Evolutionary conservation across 805 yeast genomes (phyloP), one percentile per base, ranked within the genome.

Genomic region (Candida fluviatilis): DNA sequence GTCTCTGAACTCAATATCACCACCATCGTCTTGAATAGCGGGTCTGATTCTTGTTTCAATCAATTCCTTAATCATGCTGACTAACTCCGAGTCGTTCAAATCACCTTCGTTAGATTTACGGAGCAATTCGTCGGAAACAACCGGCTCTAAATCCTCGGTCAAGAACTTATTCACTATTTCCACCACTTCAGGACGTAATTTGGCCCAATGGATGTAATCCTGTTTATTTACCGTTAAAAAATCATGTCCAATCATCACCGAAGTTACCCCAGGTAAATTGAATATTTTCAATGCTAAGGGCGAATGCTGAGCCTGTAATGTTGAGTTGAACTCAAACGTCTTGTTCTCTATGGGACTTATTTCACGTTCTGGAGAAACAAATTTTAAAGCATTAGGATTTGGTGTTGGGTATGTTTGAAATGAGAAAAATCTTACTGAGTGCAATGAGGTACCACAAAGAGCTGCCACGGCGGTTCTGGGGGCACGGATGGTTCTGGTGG

Each of bases 21-120:
- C 88, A 33, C 88, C 88, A 51, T 81, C 88, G 43, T 81, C 88
- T 54, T 80, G 85, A 43, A 81, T 71, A 0, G 87, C 86, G 1
- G 88, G 88, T 54, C 84, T 71, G 35, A 81, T 81, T 52, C 84
- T 69, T 1, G 88, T 81, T 54, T 78, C 79, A 26, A 81, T 78
- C 46, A 81, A 60, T 55, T 81, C 88, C 48, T 81, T 81, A 49
- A 81, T 81, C 75, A 80, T 82, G 18, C 73, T 69, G 4, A 79
- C 76, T 14, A 81, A 64, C 45, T 81, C 88, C 42, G 79, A 85
- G 45, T 81, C 87, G 10, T 78, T 80, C 35, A 72, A 62, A 28
- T 57, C 68, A 50, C 72, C 60, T 41, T 71, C 78, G 31, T 52
- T 47, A 30, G 64, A 62, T 25, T 66, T 66, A 19, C 60, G 65